Evolutionary conservation across 257 asterid genomes (phyloP).

Genomic region (Primulina tabacum): DNA sequence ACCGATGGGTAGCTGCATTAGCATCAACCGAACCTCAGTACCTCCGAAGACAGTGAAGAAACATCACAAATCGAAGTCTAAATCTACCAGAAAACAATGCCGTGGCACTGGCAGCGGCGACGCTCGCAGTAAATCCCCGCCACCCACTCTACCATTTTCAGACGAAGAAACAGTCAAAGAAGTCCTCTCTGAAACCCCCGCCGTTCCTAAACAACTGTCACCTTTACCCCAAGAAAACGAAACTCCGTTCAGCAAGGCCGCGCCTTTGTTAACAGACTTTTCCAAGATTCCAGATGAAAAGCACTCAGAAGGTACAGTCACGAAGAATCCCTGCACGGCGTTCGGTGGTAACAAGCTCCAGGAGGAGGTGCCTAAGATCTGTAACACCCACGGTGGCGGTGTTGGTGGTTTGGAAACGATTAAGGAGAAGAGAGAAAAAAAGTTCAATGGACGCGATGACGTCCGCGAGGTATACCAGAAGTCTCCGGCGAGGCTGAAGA

Average conservation of each 20-base stretch:
- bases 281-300: neutral
- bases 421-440: conserved; percentile 31
- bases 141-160: conserved; percentile 34
- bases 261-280: conserved; percentile 27
- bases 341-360: conserved; percentile 31
- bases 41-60: neutral
- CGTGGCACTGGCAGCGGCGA: neutral
- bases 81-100: neutral
- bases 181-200: conserved; percentile 63
- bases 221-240: conserved; percentile 1
- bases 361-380: conserved; percentile 38
- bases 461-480: conserved; percentile 27
- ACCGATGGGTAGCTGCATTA: conserved; percentile 61
- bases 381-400: conserved; percentile 30
- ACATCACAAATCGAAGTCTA: conserved; percentile 17
- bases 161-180: conserved; percentile 76
- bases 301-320: conserved; percentile 25
- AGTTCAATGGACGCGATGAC: conserved; percentile 8
- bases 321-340: conserved; percentile 27
- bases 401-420: conserved; percentile 25
- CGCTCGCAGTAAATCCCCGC: conserved; percentile 44
- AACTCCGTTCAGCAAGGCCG: conserved; percentile 39
- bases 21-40: conserved; percentile 22
- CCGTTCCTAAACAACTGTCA: conserved; percentile 25
- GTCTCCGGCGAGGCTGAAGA: conserved; percentile 51